phyloP scores from a whole-genome alignment of 306 rosid genomes.

The Abrus precatorius region DNA sequence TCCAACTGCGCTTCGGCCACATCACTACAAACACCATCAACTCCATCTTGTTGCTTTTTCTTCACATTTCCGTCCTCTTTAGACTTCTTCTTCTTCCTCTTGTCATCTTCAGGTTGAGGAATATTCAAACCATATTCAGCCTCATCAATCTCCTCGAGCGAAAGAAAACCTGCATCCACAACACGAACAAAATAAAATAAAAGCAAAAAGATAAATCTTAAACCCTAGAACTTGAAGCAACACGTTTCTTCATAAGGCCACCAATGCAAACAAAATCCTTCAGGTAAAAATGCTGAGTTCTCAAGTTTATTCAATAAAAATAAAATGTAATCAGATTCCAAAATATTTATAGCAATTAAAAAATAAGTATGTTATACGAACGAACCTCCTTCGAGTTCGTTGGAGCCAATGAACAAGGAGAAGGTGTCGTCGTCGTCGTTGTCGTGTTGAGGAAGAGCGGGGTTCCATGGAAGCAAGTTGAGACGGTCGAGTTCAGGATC shows the following conservation, averaged over 20 bases:
- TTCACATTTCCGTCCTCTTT: constrained; percentile 43
- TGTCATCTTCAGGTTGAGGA: constrained; percentile 61
- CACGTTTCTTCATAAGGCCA: background rate
- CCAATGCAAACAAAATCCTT: background rate
- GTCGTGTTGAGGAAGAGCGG: constrained; percentile 55
- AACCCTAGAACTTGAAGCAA: background rate
- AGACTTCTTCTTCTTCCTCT: constrained; percentile 44
- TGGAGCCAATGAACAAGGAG: constrained; percentile 66
- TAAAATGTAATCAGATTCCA: background rate
- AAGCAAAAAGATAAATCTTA: background rate
- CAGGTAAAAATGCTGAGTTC: constrained; percentile 1
- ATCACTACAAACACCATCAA: constrained; percentile 42
- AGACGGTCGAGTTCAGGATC: constrained; percentile 67
- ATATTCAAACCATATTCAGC: constrained; percentile 69
- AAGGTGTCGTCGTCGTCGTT: constrained; percentile 57
- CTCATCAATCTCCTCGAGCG: constrained; percentile 92
- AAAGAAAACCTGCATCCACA: constrained; percentile 70
- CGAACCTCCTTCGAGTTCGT: constrained; percentile 92
- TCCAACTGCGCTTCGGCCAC: constrained; percentile 43
- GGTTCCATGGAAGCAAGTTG: constrained; percentile 76
- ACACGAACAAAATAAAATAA: background rate
- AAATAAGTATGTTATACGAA: background rate
- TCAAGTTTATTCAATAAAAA: background rate
- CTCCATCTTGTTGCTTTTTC: constrained; percentile 51
- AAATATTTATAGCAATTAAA: background rate